Evolutionary conservation across 257 asterid genomes (phyloP).

Genomic region (Solanum arcanum): DNA sequence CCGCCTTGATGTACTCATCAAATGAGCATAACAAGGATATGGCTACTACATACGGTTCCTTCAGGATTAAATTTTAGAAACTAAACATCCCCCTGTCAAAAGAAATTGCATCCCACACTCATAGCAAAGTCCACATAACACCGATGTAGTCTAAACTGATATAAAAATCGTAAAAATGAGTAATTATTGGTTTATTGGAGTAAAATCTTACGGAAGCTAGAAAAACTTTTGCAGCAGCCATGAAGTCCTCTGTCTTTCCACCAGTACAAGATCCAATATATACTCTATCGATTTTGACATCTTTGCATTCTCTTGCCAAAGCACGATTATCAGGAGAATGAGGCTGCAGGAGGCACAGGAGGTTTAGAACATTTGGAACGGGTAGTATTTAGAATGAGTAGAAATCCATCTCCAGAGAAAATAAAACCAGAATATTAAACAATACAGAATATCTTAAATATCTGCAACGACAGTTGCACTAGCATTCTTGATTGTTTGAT

Average conservation of each 20-base stretch:
- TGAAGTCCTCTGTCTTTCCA: slow-evolving; percentile 96
- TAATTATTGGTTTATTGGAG: neutral
- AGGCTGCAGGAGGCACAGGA: slow-evolving; percentile 42
- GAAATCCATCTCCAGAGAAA: neutral
- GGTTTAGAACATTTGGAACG: neutral
- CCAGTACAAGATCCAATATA: slow-evolving; percentile 99
- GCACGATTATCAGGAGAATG: slow-evolving; percentile 99
- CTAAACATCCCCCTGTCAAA: neutral
- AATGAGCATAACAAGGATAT: neutral
- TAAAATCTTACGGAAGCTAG: slow-evolving; percentile 62
- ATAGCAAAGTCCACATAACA: neutral
- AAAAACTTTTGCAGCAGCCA: slow-evolving; percentile 95
- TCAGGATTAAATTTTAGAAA: neutral
- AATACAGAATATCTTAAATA: neutral
- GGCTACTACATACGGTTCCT: neutral
- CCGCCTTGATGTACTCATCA: neutral
- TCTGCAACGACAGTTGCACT: neutral
- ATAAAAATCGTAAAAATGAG: neutral
- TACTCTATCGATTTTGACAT: slow-evolving; percentile 89
- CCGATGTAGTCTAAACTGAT: neutral
- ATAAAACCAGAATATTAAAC: neutral
- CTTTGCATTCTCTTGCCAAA: slow-evolving; percentile 95
- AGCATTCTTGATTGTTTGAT: neutral
- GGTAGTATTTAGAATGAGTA: neutral
- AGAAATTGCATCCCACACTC: neutral